phyloP scores from a whole-genome alignment of 441 rosid genomes.

The Viola pubescens region DNA sequence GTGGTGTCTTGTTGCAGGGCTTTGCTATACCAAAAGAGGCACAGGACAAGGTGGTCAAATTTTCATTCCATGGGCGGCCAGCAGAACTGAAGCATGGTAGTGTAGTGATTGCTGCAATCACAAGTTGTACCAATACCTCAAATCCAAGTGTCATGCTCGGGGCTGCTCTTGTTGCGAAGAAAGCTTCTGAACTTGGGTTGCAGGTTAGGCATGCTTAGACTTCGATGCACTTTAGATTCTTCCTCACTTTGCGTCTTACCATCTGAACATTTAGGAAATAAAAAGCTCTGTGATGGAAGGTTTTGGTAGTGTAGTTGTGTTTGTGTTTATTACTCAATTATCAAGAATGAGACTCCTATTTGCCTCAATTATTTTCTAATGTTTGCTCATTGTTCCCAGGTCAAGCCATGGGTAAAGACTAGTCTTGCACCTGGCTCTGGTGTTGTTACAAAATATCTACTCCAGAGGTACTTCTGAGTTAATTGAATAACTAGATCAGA shows the following conservation, averaged over 20 bases:
- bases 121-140: conserved; percentile 98
- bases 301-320: not conserved
- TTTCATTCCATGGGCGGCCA: conserved; percentile 76
- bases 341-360: conserved; percentile 2
- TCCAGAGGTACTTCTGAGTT: conserved; percentile 43
- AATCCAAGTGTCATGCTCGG: conserved; percentile 99
- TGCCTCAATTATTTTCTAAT: conserved; percentile 9
- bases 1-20: conserved; percentile 41
- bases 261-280: no score
- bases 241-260: no score
- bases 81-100: conserved; percentile 94
- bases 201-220: conserved; percentile 40
- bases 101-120: conserved; percentile 98
- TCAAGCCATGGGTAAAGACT: conserved; percentile 96
- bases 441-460: conserved; percentile 88
- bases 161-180: conserved; percentile 97
- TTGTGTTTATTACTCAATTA: not conserved
- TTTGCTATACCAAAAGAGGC: conserved; percentile 89
- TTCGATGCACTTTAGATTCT: not conserved
- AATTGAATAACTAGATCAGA: not conserved
- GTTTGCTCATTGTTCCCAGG: conserved; percentile 37
- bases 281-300: no score
- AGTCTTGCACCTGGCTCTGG: conserved; percentile 99
- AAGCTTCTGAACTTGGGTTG: conserved; percentile 92
- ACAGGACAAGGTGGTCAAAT: conserved; percentile 66